These are phyloP conservation scores for Aegilops longissima DNA, from an alignment of 176 grass and related monocot species.

Conservation along the genomic window DNA sequence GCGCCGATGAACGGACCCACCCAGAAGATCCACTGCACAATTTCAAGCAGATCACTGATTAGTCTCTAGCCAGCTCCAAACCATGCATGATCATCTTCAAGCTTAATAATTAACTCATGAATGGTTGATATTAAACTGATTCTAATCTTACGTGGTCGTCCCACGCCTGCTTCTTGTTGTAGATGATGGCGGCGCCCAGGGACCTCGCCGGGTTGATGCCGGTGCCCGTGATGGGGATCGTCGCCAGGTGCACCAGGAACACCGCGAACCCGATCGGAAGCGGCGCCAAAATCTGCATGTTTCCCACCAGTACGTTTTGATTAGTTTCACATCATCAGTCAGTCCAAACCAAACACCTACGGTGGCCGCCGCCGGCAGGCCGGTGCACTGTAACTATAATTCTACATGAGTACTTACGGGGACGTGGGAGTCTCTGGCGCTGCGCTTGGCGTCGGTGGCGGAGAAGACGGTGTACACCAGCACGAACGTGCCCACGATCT, in stretches of 20 bases:
- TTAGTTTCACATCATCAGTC: no score
- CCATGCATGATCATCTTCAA: no score
- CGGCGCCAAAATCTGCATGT: conserved; percentile 71
- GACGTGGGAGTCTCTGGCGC: conserved; percentile 79
- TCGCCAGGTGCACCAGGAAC: conserved; percentile 90
- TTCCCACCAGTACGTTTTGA: no score
- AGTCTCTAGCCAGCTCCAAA: no score
- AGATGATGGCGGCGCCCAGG: conserved; percentile 83
- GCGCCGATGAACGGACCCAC: conserved; percentile 90
- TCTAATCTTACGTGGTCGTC: conserved; percentile 59
- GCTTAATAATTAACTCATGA: background rate
- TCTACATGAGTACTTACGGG: conserved; percentile 14
- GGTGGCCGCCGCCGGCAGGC: no score
- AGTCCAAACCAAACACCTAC: no score
- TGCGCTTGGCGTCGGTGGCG: conserved; percentile 88
- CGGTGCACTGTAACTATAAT: no score
- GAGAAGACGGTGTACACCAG: conserved; percentile 91
- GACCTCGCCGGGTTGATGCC: conserved; percentile 88
- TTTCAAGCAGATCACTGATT: no score
- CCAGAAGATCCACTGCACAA: conserved; percentile 91
- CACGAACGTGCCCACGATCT: conserved; percentile 84
- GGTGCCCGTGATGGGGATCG: conserved; percentile 91
- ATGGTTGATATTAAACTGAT: background rate
- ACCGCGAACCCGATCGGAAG: conserved; percentile 90
- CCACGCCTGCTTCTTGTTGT: conserved; percentile 72